Conservation (phyloP, 495 filamentous ascomycete species). For the Chaetomidium leptoderma region DNA sequence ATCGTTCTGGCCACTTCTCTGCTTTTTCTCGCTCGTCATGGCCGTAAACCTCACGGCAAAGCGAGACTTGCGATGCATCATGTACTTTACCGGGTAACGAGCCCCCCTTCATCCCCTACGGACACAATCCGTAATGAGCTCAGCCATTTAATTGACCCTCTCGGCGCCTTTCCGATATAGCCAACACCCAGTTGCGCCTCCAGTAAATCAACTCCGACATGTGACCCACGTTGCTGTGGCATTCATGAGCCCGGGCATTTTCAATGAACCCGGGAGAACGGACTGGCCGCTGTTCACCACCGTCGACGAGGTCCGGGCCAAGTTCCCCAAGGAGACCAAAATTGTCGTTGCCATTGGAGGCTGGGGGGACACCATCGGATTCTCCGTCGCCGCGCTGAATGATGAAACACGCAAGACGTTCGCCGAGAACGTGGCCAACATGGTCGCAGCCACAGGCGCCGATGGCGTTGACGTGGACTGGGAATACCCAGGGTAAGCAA, state of each 20-base stretch:
- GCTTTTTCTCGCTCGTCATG: conserved; percentile 16
- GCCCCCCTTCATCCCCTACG: not conserved
- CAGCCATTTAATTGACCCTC: not conserved
- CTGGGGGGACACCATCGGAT: conserved; percentile 66
- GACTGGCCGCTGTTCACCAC: conserved; percentile 59
- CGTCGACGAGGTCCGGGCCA: conserved; percentile 51
- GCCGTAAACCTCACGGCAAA: conserved; percentile 20
- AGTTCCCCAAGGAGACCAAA: conserved; percentile 57
- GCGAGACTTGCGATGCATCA: conserved; percentile 41
- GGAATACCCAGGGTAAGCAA: conserved; percentile 69
- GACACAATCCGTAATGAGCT: not conserved
- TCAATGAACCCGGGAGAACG: conserved; percentile 50
- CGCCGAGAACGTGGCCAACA: conserved; percentile 59
- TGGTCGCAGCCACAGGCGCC: conserved; percentile 58
- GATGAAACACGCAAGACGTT: conserved; percentile 51
- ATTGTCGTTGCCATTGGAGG: conserved; percentile 69
- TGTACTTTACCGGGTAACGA: conserved; percentile 58
- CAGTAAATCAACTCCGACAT: conserved; percentile 40
- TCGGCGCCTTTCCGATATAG: conserved; percentile 33
- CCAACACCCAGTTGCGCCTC: conserved; percentile 51
- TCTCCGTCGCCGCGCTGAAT: conserved; percentile 53
- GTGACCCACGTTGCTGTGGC: conserved; percentile 64
- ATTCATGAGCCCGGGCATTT: conserved; percentile 58
- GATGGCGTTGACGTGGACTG: conserved; percentile 73
- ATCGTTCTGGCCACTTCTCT: conserved; percentile 13